Evolutionary conservation across 805 yeast species (phyloP).

Genomic region (Sugiyamaella smithiae): DNA sequence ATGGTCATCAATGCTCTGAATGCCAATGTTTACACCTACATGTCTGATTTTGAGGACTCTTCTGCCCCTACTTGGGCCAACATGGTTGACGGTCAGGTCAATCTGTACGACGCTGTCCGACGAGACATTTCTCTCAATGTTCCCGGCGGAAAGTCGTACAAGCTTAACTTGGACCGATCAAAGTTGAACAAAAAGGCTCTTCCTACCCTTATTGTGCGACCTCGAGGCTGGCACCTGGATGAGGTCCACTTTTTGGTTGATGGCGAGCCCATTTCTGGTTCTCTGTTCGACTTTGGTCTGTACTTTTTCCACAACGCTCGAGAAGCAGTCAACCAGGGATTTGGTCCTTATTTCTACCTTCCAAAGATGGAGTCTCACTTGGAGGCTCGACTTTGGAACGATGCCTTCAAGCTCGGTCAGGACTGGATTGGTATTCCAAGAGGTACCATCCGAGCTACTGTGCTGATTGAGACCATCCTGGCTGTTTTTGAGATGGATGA

Average conservation of each 20-base stretch:
- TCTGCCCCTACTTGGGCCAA: conserved; percentile 69
- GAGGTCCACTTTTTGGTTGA: conserved; percentile 66
- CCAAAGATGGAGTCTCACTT: conserved; percentile 77
- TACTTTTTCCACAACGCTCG: conserved; percentile 68
- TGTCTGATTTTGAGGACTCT: conserved; percentile 76
- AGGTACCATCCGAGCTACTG: conserved; percentile 71
- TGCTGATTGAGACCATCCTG: conserved; percentile 66
- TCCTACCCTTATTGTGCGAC: conserved; percentile 54
- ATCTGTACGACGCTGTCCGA: conserved; percentile 67
- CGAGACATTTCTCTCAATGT: conserved; percentile 44
- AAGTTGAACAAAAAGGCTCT: conserved; percentile 38
- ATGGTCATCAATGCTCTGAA: conserved; percentile 74
- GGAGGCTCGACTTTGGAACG: conserved; percentile 76
- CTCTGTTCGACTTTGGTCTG: conserved; percentile 65
- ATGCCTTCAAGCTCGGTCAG: conserved; percentile 61
- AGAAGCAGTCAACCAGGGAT: conserved; percentile 54
- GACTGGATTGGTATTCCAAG: conserved; percentile 61
- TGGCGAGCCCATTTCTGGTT: conserved; percentile 65
- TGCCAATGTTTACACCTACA: conserved; percentile 66
- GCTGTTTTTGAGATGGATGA: conserved; percentile 80
- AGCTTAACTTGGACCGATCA: conserved; percentile 48
- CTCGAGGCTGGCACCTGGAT: conserved; percentile 72
- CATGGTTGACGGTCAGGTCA: conserved; percentile 66
- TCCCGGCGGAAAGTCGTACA: conserved; percentile 43
- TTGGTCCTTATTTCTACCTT: conserved; percentile 69